Evolutionary conservation across 2,329 filamentous ascomycete species (phyloP), one percentile per base, ranked within the genome.

Genomic region (Penicillium sp.): DNA sequence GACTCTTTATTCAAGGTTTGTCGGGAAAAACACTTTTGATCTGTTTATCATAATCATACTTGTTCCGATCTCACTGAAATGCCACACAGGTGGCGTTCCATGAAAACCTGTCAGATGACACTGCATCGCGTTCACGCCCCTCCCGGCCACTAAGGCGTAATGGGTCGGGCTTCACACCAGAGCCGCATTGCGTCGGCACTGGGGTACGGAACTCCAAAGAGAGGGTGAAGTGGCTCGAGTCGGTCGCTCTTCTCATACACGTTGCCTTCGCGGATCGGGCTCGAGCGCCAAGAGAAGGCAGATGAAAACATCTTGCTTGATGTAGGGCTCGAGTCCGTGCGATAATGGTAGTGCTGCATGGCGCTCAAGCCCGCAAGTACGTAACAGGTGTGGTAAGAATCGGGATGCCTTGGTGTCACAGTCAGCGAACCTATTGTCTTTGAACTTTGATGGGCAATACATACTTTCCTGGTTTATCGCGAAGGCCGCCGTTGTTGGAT

Each of bases 301-400:
- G 72, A 72, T 25, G 70, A 59, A 51, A 78, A 76, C 6, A 60
- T 61, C 16, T 63, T 61, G 29, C 64, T 63, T 3, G 68, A 65
- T 31, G 73, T 71, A 26, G 71, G 66, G 45, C 74, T 70, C 5
- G 61, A 56, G 53, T 69, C 63, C 23, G 76, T 76, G 62, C 82
- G 83, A 37, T 74, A 75, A 63, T 83, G 84, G 39, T 76, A 69
- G 73, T 96, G 85, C 76, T 96, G 91, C 25, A 89, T 88, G 53
- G 88, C 89, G 73, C 91, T 95, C 64, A 98, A 81, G 5, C 93
- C 93, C 23, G 89, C 88, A 21, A 98, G 83, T 29, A 93, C 91
- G 77, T 98, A 98, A 78, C 91, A 95, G 45, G 92, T 92, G 76
- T 98, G 93, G 70, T 98, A 97, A 49, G 89, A 88, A 77, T 98